phyloP scores from a whole-genome alignment of 208 protist genomes.

The Sergeia podlipaevii region DNA sequence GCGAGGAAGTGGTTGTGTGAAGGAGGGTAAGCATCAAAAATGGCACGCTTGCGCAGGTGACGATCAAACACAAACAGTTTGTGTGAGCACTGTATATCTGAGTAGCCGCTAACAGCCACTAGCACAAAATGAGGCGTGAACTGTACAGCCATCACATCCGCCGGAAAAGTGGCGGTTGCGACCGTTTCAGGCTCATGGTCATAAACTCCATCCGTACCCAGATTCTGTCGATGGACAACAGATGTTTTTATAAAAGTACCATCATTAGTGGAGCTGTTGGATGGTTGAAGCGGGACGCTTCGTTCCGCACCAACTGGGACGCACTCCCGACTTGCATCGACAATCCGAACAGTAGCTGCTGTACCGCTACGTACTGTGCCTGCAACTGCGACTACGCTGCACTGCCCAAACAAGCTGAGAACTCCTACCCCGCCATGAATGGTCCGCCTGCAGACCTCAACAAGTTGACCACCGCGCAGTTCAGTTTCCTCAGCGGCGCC shows the following conservation, averaged over 20 bases:
- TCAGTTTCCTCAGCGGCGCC: not conserved
- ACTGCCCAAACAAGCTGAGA: slow-evolving; percentile 51
- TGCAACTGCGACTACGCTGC: slow-evolving; percentile 44
- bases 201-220: not conserved
- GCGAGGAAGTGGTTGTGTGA: slow-evolving; percentile 22
- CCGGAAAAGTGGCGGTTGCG: slow-evolving; percentile 16
- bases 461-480: not conserved
- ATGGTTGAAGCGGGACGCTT: not conserved
- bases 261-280: no score
- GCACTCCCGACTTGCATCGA: slow-evolving; percentile 19
- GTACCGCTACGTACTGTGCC: slow-evolving; percentile 24
- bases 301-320: not conserved
- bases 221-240: no score
- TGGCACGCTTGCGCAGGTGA: slow-evolving; percentile 14
- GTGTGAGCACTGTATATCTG: slow-evolving; percentile 19
- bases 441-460: slow-evolving; percentile 41
- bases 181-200: slow-evolving; percentile 3
- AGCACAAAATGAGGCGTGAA: slow-evolving; percentile 25
- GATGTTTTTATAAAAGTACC: no score
- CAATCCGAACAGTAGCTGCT: slow-evolving; percentile 23
- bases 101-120: slow-evolving; percentile 21
- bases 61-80: slow-evolving; percentile 27
- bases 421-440: slow-evolving; percentile 59
- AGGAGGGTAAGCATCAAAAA: slow-evolving; percentile 18
- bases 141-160: slow-evolving; percentile 16